phyloP scores from a whole-genome alignment of 73 alveolate genomes.

The Uronychia setigera region DNA sequence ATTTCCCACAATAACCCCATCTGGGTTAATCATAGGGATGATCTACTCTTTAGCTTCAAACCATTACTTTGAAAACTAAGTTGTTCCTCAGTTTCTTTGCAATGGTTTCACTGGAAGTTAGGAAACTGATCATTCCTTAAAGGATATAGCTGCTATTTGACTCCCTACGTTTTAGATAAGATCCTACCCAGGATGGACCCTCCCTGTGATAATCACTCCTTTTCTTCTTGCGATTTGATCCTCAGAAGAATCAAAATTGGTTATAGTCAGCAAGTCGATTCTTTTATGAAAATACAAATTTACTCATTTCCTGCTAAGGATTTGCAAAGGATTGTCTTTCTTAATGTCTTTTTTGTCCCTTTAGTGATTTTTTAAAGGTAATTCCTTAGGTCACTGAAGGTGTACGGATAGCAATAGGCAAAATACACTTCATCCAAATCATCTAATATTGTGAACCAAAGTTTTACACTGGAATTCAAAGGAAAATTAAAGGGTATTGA shows the following conservation, averaged over 20 bases:
- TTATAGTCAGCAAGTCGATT: conserved; percentile 71
- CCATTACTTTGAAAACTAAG: conserved; percentile 76
- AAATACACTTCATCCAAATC: conserved; percentile 86
- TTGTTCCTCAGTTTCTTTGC: conserved; percentile 64
- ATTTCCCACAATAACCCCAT: conserved; percentile 91
- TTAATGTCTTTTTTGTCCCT: conserved; percentile 50
- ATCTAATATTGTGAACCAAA: background rate
- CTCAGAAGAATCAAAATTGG: conserved; percentile 46
- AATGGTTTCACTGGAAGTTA: conserved; percentile 35
- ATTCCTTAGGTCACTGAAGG: conserved; percentile 63
- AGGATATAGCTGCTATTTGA: conserved; percentile 75
- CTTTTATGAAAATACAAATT: conserved; percentile 24
- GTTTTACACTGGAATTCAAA: conserved; percentile 76
- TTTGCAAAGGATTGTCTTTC: conserved; percentile 67
- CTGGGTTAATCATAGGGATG: conserved; percentile 92
- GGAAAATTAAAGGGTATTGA: conserved; percentile 72
- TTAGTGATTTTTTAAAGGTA: background rate
- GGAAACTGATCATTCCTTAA: conserved; percentile 77
- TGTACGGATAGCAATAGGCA: conserved; percentile 83
- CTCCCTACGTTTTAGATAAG: conserved; percentile 24
- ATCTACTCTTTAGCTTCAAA: too few species aligned
- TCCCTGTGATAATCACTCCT: conserved; percentile 69
- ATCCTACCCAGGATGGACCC: conserved; percentile 79
- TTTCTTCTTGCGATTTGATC: conserved; percentile 58
- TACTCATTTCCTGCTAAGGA: conserved; percentile 62